Evolutionary conservation across 2,329 filamentous ascomycete genomes (phyloP).

Genomic region (Paraphaeosphaeria sporulosa): DNA sequence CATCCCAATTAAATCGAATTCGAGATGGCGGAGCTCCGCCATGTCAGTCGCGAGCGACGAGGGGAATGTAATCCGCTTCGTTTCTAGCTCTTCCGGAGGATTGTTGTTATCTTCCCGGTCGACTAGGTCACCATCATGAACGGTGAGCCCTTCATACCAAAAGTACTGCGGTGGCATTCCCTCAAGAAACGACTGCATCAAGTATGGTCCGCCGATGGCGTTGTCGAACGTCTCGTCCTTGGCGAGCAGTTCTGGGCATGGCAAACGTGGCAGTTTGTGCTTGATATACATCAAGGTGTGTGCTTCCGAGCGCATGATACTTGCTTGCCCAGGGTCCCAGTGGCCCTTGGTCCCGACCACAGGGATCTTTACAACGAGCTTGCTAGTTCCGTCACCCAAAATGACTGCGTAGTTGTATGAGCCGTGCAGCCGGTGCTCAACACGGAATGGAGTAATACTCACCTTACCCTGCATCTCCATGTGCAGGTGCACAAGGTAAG

Average conservation of each 20-base stretch:
- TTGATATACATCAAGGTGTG: constrained; percentile 18
- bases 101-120: too few relatives aligned
- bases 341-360: constrained; percentile 12
- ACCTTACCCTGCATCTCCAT: too few relatives aligned
- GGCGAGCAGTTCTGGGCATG: constrained; percentile 15
- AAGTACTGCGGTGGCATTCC: neutral
- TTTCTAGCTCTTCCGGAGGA: neutral
- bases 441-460: too few relatives aligned
- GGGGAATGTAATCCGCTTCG: constrained; percentile 19
- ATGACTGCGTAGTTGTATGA: too few relatives aligned
- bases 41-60: constrained; percentile 14
- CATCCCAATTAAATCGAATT: constrained; percentile 12
- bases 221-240: constrained; percentile 24
- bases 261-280: constrained; percentile 12
- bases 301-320: constrained; percentile 17
- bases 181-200: constrained; percentile 12
- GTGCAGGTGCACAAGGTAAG: too few relatives aligned
- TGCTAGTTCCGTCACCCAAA: too few relatives aligned
- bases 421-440: too few relatives aligned
- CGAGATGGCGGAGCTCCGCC: constrained; percentile 14
- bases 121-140: too few relatives aligned
- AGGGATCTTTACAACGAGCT: constrained; percentile 1
- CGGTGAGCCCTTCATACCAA: too few relatives aligned
- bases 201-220: constrained; percentile 21
- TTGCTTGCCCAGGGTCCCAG: constrained; percentile 17